Conservation (phyloP, 345 rosid genomes). For the Aurinia saxatilis region DNA sequence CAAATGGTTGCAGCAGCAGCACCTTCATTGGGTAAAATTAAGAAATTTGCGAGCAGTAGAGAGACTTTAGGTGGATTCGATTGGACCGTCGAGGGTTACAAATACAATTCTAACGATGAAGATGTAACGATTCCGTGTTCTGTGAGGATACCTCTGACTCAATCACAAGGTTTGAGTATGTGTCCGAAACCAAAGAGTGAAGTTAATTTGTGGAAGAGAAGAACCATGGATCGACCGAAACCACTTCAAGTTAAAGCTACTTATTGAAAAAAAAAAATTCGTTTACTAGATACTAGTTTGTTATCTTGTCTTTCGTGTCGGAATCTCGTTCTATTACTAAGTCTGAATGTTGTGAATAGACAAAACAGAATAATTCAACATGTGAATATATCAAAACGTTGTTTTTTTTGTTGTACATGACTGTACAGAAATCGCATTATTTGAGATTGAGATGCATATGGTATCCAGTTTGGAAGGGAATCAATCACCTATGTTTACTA, state of each 20-base stretch:
- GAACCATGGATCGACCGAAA: conserved; percentile 59
- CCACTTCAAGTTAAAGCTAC: conserved; percentile 45
- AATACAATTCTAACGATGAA: not conserved
- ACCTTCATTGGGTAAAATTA: conserved; percentile 49
- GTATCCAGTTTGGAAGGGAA: not conserved
- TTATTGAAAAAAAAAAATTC: too few species aligned
- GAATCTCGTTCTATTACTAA: not conserved
- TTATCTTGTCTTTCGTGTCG: not conserved
- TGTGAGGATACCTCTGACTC: not conserved
- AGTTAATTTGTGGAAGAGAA: conserved; percentile 77
- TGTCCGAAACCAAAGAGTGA: conserved; percentile 33
- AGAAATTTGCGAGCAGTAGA: conserved; percentile 63
- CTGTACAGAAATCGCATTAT: not conserved
- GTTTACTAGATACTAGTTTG: too few species aligned
- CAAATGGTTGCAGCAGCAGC: too few species aligned
- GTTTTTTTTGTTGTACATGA: not conserved
- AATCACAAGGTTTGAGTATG: not conserved
- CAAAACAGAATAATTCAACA: not conserved
- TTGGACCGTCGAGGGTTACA: conserved; percentile 29
- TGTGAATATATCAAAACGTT: not conserved
- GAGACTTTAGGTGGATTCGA: conserved; percentile 47
- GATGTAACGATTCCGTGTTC: conserved; percentile 9
- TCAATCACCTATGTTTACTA: too few species aligned
- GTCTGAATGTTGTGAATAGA: not conserved
- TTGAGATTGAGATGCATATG: not conserved